Conservation (phyloP, 345 rosid species). For the Salix suchowensis region DNA sequence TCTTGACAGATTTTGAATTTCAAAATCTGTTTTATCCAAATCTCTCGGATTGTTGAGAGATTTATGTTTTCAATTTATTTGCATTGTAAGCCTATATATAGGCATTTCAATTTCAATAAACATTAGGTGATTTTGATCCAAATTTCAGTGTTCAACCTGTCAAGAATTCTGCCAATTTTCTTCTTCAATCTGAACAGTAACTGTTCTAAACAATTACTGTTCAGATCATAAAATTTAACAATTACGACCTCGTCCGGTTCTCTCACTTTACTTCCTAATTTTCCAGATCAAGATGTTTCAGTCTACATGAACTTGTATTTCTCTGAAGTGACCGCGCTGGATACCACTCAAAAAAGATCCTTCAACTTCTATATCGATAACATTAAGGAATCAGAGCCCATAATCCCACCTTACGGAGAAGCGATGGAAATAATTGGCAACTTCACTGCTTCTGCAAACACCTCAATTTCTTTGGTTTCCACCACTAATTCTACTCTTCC, state of each 20-base stretch:
- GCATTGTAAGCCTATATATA: too few species aligned
- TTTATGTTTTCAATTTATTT: too few species aligned
- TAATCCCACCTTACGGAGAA: conserved; percentile 29
- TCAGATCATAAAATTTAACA: too few species aligned
- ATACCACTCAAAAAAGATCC: conserved; percentile 32
- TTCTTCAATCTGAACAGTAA: too few species aligned
- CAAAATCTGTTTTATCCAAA: too few species aligned
- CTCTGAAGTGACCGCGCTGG: conserved; percentile 38
- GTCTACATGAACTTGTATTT: conserved; percentile 37
- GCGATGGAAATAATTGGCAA: conserved; percentile 18
- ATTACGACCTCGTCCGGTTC: conserved; percentile 3
- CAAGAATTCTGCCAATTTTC: too few species aligned
- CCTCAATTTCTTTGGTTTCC: conserved; percentile 30
- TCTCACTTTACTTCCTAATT: conserved; percentile 7
- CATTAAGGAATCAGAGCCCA: not conserved
- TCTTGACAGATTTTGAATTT: too few species aligned
- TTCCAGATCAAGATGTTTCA: conserved; percentile 19
- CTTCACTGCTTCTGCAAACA: conserved; percentile 24
- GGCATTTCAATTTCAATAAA: too few species aligned
- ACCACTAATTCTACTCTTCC: conserved; percentile 38
- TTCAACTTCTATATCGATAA: conserved; percentile 21
- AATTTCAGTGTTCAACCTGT: too few species aligned
- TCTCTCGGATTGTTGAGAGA: too few species aligned
- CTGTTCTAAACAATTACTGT: too few species aligned
- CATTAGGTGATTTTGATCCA: too few species aligned